phyloP scores from a whole-genome alignment of 441 rosid genomes.

The Lepidium campestre region DNA sequence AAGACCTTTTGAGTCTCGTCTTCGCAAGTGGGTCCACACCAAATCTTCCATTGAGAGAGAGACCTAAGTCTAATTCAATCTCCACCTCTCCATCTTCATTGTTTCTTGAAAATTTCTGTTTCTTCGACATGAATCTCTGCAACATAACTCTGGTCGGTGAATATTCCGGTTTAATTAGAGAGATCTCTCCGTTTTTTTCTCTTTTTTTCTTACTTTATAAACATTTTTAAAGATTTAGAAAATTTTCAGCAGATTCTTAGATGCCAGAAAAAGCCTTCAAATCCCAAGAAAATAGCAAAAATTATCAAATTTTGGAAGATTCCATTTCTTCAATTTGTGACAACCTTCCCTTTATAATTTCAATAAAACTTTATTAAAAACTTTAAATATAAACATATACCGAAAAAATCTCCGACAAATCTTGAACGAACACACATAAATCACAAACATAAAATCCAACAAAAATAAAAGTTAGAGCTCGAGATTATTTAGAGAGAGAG shows the following conservation, averaged over 20 bases:
- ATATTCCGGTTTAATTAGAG: background rate
- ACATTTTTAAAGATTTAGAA: conserved; percentile 21
- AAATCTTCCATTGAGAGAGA: conserved; percentile 72
- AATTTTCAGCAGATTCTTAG: background rate
- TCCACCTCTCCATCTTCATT: conserved; percentile 38
- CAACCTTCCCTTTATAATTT: background rate
- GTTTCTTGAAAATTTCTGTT: conserved; percentile 13
- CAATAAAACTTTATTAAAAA: background rate
- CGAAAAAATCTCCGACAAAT: conserved; percentile 24
- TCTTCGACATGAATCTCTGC: conserved; percentile 35
- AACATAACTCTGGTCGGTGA: conserved; percentile 36
- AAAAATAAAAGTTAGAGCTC: background rate
- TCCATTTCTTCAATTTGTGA: conserved; percentile 11
- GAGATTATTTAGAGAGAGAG: conserved; percentile 3
- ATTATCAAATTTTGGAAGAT: conserved; percentile 17
- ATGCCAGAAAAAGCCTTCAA: background rate
- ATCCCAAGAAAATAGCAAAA: conserved; percentile 7
- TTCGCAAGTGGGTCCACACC: conserved; percentile 70
- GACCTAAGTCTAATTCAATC: conserved; percentile 68
- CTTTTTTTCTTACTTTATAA: conserved; percentile 26
- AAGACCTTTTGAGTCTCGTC: conserved; percentile 41
- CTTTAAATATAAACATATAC: background rate
- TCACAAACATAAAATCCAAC: background rate
- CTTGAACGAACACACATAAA: background rate
- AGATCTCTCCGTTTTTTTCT: conserved; percentile 22